A percentile compares a stretch with the other conserved stretches of the same genome.
These are phyloP conservation scores for Komagataella populi DNA, from an alignment of 805 yeast species.

Conservation along the genomic window DNA sequence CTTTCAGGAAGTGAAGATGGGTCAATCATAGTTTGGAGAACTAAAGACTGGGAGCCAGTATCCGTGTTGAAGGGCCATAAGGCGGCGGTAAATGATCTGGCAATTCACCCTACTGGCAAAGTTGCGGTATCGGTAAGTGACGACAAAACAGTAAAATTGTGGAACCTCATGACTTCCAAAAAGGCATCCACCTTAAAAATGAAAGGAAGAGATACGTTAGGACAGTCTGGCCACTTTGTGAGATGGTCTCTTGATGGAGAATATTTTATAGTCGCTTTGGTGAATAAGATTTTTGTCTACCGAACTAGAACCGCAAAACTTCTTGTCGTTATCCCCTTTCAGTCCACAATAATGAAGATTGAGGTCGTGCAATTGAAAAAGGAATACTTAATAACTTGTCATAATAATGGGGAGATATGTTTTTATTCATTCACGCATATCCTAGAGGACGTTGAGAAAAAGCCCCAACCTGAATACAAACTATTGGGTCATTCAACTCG, in stretches of 20 bases:
- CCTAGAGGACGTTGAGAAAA: slow-evolving; percentile 9
- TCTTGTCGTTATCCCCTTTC: slow-evolving; percentile 34
- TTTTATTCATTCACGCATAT: slow-evolving; percentile 33
- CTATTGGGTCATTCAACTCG: slow-evolving; percentile 77
- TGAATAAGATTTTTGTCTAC: slow-evolving; percentile 52
- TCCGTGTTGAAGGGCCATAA: slow-evolving; percentile 83
- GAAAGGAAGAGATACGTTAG: slow-evolving; percentile 51
- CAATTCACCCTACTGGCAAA: slow-evolving; percentile 82
- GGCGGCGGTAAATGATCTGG: slow-evolving; percentile 70
- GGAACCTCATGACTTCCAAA: slow-evolving; percentile 95
- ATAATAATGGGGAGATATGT: slow-evolving; percentile 55
- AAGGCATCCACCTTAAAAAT: slow-evolving; percentile 78
- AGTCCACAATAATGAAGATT: slow-evolving; percentile 54
- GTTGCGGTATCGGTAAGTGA: slow-evolving; percentile 82
- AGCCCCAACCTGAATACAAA: slow-evolving; percentile 19
- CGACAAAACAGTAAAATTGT: slow-evolving; percentile 72
- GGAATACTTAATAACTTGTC: slow-evolving; percentile 54
- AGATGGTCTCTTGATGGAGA: slow-evolving; percentile 61
- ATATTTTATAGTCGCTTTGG: slow-evolving; percentile 62
- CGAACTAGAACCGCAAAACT: slow-evolving; percentile 50
- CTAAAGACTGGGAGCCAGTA: slow-evolving; percentile 91
- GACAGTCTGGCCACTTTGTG: slow-evolving; percentile 51
- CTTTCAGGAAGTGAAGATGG: slow-evolving; percentile 88
- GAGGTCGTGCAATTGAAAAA: slow-evolving; percentile 33
- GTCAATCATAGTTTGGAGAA: slow-evolving; percentile 81